Conservation (phyloP, 352 stramenopile species). For the Phytophthora pseudosyringae region DNA sequence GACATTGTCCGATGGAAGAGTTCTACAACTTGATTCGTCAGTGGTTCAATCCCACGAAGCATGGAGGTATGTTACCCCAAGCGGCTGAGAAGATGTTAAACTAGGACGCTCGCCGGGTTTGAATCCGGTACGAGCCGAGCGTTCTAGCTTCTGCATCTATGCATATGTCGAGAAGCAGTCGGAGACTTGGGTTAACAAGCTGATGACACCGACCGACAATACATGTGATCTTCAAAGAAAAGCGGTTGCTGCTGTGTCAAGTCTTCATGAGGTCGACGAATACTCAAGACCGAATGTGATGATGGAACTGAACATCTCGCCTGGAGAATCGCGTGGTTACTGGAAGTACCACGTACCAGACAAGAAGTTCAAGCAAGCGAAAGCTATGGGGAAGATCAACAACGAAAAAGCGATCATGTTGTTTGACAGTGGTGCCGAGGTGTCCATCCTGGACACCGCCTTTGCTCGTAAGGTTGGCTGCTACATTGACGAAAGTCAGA, state of each 20-base stretch:
- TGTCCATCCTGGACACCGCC: too few relatives aligned
- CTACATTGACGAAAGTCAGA: too few relatives aligned
- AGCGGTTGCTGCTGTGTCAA: not conserved
- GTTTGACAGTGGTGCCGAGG: too few relatives aligned
- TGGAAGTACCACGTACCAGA: not conserved
- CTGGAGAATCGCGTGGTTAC: not conserved
- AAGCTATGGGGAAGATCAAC: not conserved
- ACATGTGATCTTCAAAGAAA: too few relatives aligned
- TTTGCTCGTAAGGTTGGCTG: too few relatives aligned
- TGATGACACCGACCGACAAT: too few relatives aligned
- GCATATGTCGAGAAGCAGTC: not conserved
- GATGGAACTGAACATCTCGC: not conserved
- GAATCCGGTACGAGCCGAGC: slow-evolving; percentile 7
- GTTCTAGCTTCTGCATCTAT: too few relatives aligned
- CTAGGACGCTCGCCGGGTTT: slow-evolving; percentile 9
- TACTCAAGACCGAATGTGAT: not conserved
- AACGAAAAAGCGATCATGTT: not conserved
- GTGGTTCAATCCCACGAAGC: slow-evolving; percentile 5
- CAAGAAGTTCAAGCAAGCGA: not conserved
- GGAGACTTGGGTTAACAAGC: too few relatives aligned
- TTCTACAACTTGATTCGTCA: too few relatives aligned
- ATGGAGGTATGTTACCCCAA: not conserved
- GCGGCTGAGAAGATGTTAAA: slow-evolving; percentile 6
- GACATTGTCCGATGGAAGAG: not conserved
- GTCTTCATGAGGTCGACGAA: not conserved